These are phyloP conservation scores for Panaeolus cyanescens DNA, from an alignment of 768 basidiomycete species.

Conservation along the genomic window DNA sequence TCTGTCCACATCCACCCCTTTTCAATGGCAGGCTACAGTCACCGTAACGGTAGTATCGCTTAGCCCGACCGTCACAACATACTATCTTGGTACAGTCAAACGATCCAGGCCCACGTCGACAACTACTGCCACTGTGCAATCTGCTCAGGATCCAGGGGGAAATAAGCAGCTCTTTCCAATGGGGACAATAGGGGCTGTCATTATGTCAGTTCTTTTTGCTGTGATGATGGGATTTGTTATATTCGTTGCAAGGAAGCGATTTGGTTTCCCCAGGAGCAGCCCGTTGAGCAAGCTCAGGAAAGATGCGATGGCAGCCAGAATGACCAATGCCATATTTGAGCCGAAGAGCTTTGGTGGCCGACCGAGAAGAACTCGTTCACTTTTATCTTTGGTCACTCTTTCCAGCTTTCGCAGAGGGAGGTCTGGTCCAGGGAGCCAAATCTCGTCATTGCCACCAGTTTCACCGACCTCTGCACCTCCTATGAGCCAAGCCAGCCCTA, in stretches of 20 bases:
- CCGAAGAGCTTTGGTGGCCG: background rate
- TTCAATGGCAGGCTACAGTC: background rate
- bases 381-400: background rate
- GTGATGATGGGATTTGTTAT: constrained; percentile 2
- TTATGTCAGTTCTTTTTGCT: constrained; percentile 1
- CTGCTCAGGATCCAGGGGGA: background rate
- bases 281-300: background rate
- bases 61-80: background rate
- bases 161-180: background rate
- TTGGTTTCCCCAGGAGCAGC: background rate
- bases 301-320: background rate
- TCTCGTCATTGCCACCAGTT: background rate
- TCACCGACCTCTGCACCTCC: background rate
- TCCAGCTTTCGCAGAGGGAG: background rate
- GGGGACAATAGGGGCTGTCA: constrained; percentile 1
- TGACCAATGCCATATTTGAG: background rate
- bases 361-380: background rate
- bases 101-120: background rate
- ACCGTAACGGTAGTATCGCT: background rate
- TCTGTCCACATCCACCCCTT: background rate
- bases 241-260: background rate
- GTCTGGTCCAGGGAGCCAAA: background rate
- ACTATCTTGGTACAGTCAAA: background rate
- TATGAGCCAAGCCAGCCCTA: background rate
- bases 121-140: background rate